These are phyloP conservation scores for Tylopilus rubrobrunneus DNA, from an alignment of 768 basidiomycete genomes.

Conservation along the genomic window DNA sequence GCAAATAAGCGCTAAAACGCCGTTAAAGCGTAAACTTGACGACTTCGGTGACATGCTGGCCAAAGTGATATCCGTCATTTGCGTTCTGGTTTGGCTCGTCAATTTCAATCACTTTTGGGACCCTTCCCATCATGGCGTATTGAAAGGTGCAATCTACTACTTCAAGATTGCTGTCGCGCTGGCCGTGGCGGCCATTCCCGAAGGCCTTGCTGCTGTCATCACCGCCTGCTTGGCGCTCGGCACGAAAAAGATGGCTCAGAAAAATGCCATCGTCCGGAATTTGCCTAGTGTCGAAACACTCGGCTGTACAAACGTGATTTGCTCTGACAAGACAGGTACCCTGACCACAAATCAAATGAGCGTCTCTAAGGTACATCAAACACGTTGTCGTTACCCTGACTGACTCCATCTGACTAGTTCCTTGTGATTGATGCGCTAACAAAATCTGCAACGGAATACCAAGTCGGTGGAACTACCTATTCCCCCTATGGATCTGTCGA, in stretches of 20 bases:
- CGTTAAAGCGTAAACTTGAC: slow-evolving; percentile 94
- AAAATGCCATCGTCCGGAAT: slow-evolving; percentile 96
- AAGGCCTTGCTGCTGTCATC: slow-evolving; percentile 97
- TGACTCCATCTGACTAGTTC: slow-evolving; percentile 50
- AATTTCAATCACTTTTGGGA: slow-evolving; percentile 97
- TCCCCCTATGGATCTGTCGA: slow-evolving; percentile 77
- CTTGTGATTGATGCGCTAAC: slow-evolving; percentile 58
- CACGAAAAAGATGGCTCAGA: slow-evolving; percentile 99
- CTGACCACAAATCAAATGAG: slow-evolving; percentile 98
- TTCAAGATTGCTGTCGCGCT: slow-evolving; percentile 99
- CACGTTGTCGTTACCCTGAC: not conserved
- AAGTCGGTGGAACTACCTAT: slow-evolving; percentile 90
- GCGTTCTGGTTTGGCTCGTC: slow-evolving; percentile 96
- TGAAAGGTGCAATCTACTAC: slow-evolving; percentile 97
- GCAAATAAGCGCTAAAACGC: slow-evolving; percentile 94
- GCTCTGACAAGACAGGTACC: slow-evolving; percentile 98
- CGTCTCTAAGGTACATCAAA: slow-evolving; percentile 63
- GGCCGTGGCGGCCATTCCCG: slow-evolving; percentile 98
- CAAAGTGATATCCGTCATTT: slow-evolving; percentile 96
- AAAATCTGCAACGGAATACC: slow-evolving; percentile 57
- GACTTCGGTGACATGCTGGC: slow-evolving; percentile 98
- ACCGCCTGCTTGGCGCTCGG: slow-evolving; percentile 95
- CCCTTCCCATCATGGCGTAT: slow-evolving; percentile 82
- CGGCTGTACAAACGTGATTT: slow-evolving; percentile 97
- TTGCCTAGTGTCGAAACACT: slow-evolving; percentile 96